These are phyloP conservation scores for Artemisia annua DNA, from an alignment of 129 eudicot species.

Conservation along the genomic window DNA sequence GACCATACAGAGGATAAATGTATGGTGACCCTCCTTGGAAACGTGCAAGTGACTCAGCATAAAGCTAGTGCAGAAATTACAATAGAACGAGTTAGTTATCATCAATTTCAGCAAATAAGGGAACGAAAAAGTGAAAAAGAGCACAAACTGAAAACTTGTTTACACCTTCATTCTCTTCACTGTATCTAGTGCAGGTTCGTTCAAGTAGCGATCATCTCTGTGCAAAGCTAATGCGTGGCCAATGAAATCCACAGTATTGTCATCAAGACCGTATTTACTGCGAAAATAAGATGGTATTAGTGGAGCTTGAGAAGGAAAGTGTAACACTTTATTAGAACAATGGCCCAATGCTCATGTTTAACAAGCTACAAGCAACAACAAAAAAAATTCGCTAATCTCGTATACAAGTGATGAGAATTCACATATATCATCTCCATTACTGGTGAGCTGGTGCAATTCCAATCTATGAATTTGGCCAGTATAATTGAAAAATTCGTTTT, in stretches of 20 bases:
- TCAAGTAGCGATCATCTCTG: slow-evolving; percentile 86
- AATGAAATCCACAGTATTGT: slow-evolving; percentile 90
- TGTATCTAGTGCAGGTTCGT: slow-evolving; percentile 86
- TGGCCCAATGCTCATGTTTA: neutral
- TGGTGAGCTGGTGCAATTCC: too few relatives aligned
- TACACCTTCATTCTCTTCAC: slow-evolving; percentile 93
- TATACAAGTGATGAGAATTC: neutral
- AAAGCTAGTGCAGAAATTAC: slow-evolving; percentile 41
- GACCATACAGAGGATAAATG: slow-evolving; percentile 67
- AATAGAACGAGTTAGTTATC: slow-evolving; percentile 9
- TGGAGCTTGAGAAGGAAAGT: neutral
- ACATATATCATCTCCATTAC: too few relatives aligned
- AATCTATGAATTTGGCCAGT: neutral
- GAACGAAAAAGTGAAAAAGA: neutral
- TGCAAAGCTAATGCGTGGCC: slow-evolving; percentile 96
- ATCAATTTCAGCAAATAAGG: neutral
- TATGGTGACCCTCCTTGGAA: slow-evolving; percentile 83
- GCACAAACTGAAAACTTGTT: slow-evolving; percentile 1
- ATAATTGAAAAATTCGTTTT: neutral
- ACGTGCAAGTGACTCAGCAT: slow-evolving; percentile 73
- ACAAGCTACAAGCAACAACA: neutral
- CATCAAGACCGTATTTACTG: slow-evolving; percentile 96
- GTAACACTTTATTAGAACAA: neutral
- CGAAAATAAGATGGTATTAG: neutral
- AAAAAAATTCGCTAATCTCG: neutral